Evolutionary conservation across 2,329 filamentous ascomycete genomes (phyloP), one percentile per base, ranked within the genome.

Genomic region (Cytospora schulzeri): DNA sequence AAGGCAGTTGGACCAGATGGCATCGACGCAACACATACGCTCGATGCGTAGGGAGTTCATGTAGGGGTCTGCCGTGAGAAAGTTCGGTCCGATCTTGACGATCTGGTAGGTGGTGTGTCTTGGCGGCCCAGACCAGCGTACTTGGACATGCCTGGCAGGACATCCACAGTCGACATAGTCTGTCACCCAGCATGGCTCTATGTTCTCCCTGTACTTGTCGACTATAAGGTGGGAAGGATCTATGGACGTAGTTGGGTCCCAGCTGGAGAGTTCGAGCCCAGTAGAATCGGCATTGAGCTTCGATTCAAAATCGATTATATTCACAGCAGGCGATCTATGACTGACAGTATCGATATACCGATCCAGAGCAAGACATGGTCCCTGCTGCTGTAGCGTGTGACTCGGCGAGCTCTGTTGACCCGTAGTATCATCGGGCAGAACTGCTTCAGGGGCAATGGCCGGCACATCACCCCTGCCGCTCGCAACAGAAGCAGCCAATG

Each of bases 41-140:
- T 74, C 71, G 22, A 74, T 26, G 5, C 72, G 73, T 17, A 74
- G 65, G 41, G 67, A 57, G 55, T 72, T 74, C 62, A 63, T 45
- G 24, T 71, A 72, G 48, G 68, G 71, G 59, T 73, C 70, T 22
- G 71, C 66, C 4, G 33, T 29, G 22, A 33, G 22, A n/a, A 62
- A 35, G n/a, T 45, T 66, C 8, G 66, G 50, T 45, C 57, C 66
- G 14, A 71, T 51, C 11, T 31, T 67, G 56, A 71, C 11, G 4
- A 68, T 19, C 28, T 69, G 35, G n/a, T 63, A 29, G n/a, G 33
- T 24, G 15, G 26, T 22, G 22, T 19, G 8, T 35, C 19, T 41
- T 12, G 11, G 15, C 19, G 2, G 24, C 28, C 56, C 50, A 35
- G 57, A 29, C 26, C n/a, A 56, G 22, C 59, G 51, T 12, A 70